phyloP scores from a whole-genome alignment of 345 rosid genomes.

The Eutrema yunnanense region DNA sequence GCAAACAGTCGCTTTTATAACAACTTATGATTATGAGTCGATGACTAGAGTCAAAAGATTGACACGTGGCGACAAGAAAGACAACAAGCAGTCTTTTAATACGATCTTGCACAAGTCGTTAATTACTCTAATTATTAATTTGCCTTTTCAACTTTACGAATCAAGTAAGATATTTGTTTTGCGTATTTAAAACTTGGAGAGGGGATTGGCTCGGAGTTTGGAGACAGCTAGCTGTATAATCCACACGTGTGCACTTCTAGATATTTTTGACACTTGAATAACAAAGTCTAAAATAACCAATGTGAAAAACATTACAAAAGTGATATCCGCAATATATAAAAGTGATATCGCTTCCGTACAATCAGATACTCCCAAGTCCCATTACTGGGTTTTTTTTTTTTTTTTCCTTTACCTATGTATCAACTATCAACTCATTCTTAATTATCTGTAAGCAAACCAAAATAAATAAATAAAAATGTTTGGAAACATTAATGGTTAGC shows the following conservation, averaged over 20 bases:
- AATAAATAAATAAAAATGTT: too few relatives aligned
- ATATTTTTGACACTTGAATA: background rate
- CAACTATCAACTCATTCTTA: too few relatives aligned
- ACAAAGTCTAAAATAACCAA: too few relatives aligned
- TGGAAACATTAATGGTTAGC: too few relatives aligned
- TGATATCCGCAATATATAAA: too few relatives aligned
- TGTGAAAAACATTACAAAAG: too few relatives aligned
- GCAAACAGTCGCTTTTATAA: background rate
- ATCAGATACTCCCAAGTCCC: too few relatives aligned
- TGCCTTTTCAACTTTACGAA: background rate
- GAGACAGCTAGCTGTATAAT: conserved; percentile 1
- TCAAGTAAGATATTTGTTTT: background rate
- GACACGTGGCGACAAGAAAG: background rate
- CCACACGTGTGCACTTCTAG: conserved; percentile 6
- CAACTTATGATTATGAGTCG: background rate
- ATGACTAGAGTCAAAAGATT: background rate
- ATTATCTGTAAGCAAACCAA: too few relatives aligned
- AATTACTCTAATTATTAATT: background rate
- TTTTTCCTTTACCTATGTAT: too few relatives aligned
- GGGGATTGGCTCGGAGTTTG: background rate
- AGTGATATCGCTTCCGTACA: too few relatives aligned
- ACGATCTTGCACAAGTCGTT: background rate
- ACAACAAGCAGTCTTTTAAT: background rate
- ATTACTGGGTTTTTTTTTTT: too few relatives aligned
- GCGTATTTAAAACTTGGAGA: background rate